Conservation (phyloP, 495 filamentous ascomycete species). For the Echria macrotheca region DNA sequence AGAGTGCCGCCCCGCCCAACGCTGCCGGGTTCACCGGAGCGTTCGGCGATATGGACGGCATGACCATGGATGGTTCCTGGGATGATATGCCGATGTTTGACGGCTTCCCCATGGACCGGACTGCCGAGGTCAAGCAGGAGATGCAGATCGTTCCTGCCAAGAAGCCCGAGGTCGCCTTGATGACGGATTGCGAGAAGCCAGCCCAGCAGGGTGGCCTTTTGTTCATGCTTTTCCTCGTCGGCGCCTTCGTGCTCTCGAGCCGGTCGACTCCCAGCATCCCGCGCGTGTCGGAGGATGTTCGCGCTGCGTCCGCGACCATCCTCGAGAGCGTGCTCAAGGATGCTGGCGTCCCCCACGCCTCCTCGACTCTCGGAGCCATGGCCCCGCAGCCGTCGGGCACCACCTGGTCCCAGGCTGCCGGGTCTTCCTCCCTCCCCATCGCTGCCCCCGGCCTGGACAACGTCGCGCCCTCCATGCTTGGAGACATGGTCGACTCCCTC, state of each 20-base stretch:
- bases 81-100: slow-evolving; percentile 73
- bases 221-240: slow-evolving; percentile 88
- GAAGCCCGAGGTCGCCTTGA: slow-evolving; percentile 48
- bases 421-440: slow-evolving; percentile 43
- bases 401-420: slow-evolving; percentile 37
- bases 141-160: slow-evolving; percentile 49
- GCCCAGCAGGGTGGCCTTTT: slow-evolving; percentile 59
- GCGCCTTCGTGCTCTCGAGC: slow-evolving; percentile 93
- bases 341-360: slow-evolving; percentile 54
- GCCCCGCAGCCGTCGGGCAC: slow-evolving; percentile 48
- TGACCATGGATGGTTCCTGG: slow-evolving; percentile 76
- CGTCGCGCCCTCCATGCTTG: slow-evolving; percentile 59
- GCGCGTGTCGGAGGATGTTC: slow-evolving; percentile 86
- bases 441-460: slow-evolving; percentile 48
- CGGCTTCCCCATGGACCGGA: slow-evolving; percentile 47
- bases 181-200: slow-evolving; percentile 55
- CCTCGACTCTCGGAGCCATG: slow-evolving; percentile 41
- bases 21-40: slow-evolving; percentile 59
- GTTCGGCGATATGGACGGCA: slow-evolving; percentile 74
- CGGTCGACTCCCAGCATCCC: slow-evolving; percentile 63
- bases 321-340: slow-evolving; percentile 84
- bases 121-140: slow-evolving; percentile 50
- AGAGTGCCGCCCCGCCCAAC: slow-evolving; percentile 56
- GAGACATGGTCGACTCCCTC: slow-evolving; percentile 67
- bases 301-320: slow-evolving; percentile 83